Percentiles rank a stretch among this genome's conserved stretches.
Conservation (phyloP, 495 filamentous ascomycete species). For the Immersiella caudata region DNA sequence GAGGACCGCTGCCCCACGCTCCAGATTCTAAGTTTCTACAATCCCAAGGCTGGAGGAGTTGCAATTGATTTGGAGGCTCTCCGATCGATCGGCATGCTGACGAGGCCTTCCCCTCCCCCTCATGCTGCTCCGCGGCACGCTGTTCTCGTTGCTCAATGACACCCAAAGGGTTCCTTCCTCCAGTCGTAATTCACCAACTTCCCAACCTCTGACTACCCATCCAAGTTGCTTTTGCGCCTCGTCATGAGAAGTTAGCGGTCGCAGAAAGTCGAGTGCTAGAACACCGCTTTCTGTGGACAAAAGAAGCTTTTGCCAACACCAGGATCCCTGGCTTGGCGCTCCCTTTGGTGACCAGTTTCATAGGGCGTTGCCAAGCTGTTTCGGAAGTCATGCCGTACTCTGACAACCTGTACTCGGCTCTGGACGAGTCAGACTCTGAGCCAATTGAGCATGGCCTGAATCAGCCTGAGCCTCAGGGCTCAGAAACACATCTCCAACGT, state of each 20-base stretch:
- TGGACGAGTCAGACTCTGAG: slow-evolving; percentile 40
- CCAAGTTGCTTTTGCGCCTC: not conserved
- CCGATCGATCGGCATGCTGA: slow-evolving; percentile 12
- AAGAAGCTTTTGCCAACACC: slow-evolving; percentile 28
- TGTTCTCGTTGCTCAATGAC: not conserved
- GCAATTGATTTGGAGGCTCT: not conserved
- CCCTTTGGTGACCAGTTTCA: slow-evolving; percentile 11
- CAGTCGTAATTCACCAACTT: not conserved
- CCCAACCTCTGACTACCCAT: not conserved
- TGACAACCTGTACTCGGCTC: slow-evolving; percentile 47
- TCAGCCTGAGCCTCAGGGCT: slow-evolving; percentile 14
- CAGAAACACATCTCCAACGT: slow-evolving; percentile 7
- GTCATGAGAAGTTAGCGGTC: not conserved
- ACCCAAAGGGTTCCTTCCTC: not conserved
- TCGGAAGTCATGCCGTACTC: slow-evolving; percentile 43
- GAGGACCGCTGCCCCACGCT: not conserved
- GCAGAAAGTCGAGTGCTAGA: not conserved
- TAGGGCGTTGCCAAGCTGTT: slow-evolving; percentile 20
- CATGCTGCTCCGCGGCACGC: not conserved
- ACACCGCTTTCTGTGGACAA: slow-evolving; percentile 3
- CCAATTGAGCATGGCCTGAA: slow-evolving; percentile 17
- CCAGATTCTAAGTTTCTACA: not conserved
- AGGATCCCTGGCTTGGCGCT: slow-evolving; percentile 11
- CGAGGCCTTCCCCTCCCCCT: slow-evolving; percentile 10
- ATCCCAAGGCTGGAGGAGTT: not conserved